A percentile compares a stretch with the other conserved stretches of the same genome.
phyloP scores from a whole-genome alignment of 768 basidiomycete genomes.

The Dictyophora rubrovolvata region DNA sequence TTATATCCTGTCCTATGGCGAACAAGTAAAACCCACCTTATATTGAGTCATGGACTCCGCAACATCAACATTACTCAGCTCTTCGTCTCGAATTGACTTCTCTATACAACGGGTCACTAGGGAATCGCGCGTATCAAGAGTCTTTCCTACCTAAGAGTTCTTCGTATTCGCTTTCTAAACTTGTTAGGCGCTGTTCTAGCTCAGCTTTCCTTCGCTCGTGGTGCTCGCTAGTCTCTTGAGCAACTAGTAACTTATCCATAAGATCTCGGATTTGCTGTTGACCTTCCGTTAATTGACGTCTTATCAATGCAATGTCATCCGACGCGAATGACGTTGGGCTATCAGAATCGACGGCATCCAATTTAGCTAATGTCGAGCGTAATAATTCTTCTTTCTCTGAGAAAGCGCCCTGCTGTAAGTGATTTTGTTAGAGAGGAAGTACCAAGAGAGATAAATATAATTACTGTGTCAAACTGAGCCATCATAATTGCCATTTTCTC shows the following conservation, averaged over 20 bases:
- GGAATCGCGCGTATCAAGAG: neutral
- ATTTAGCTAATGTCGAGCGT: slow-evolving; percentile 70
- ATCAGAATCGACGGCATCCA: slow-evolving; percentile 70
- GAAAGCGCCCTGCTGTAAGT: slow-evolving; percentile 72
- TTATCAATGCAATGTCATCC: slow-evolving; percentile 72
- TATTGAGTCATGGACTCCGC: slow-evolving; percentile 82
- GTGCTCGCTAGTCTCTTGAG: slow-evolving; percentile 89
- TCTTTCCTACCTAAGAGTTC: slow-evolving; percentile 73
- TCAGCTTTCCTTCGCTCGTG: slow-evolving; percentile 75
- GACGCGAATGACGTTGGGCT: slow-evolving; percentile 45
- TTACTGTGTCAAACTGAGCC: slow-evolving; percentile 93
- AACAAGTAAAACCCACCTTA: slow-evolving; percentile 45
- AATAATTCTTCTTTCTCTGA: slow-evolving; percentile 94
- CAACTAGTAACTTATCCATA: slow-evolving; percentile 78
- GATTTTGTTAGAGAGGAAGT: neutral
- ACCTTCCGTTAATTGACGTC: slow-evolving; percentile 82
- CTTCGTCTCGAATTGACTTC: slow-evolving; percentile 86
- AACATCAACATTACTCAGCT: slow-evolving; percentile 68
- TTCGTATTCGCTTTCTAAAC: slow-evolving; percentile 90
- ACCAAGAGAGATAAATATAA: slow-evolving; percentile 12
- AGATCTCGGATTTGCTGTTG: slow-evolving; percentile 81
- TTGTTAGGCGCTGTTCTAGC: slow-evolving; percentile 68
- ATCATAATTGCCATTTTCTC: slow-evolving; percentile 99
- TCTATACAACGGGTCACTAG: slow-evolving; percentile 36
- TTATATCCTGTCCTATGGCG: slow-evolving; percentile 12